phyloP scores from a whole-genome alignment of 1,284 basidiomycete genomes.

The Ustilago trichophora region DNA sequence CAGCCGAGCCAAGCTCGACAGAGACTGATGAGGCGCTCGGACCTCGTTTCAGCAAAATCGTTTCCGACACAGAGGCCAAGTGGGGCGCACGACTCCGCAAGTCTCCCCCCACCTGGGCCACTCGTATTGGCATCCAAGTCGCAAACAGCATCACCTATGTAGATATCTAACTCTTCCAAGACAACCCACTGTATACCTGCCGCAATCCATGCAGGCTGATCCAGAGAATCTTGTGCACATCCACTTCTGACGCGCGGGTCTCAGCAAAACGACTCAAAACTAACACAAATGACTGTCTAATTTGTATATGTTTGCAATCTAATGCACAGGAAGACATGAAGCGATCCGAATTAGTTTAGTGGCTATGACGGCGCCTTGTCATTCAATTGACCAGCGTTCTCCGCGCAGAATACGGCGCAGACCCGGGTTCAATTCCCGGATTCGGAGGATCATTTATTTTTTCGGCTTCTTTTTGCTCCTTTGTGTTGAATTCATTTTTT shows the following conservation, averaged over 20 bases:
- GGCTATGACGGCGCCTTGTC: constrained; percentile 59
- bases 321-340: background rate
- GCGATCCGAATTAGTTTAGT: constrained; percentile 55
- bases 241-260: too few relatives aligned
- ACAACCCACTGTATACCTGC: too few relatives aligned
- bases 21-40: background rate
- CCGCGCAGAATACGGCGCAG: constrained; percentile 45
- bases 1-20: background rate
- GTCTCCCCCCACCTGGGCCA: constrained; percentile 12
- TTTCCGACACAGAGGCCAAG: constrained; percentile 9
- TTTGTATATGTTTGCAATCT: background rate
- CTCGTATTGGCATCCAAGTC: constrained; percentile 29
- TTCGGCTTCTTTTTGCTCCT: background rate
- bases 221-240: too few relatives aligned
- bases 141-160: constrained; percentile 28
- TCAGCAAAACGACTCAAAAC: too few relatives aligned
- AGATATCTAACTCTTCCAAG: constrained; percentile 5
- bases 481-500: background rate
- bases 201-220: too few relatives aligned
- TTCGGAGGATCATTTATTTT: constrained; percentile 30
- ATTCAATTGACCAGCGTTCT: constrained; percentile 24
- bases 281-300: too few relatives aligned
- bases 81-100: constrained; percentile 17
- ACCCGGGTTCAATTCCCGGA: constrained; percentile 59
- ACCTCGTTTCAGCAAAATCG: constrained; percentile 3